phyloP scores from a whole-genome alignment of 2,329 filamentous ascomycete genomes.

The Paecilomyces niveus region DNA sequence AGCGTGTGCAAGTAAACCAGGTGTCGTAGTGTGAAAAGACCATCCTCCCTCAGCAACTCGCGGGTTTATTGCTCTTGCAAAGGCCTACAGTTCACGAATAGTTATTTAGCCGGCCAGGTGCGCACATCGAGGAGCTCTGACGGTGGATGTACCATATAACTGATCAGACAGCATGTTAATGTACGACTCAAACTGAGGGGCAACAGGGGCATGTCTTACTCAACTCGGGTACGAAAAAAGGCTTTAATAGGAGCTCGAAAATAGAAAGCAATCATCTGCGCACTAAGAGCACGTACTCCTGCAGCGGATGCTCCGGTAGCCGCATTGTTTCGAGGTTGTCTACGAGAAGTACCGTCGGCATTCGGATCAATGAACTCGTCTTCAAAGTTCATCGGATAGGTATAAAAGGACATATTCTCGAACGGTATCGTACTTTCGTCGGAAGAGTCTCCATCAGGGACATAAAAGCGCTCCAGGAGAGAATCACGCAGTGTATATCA shows the following conservation, averaged over 20 bases:
- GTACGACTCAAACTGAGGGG: background rate
- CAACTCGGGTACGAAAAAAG: slow-evolving; percentile 83
- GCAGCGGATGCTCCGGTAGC: slow-evolving; percentile 75
- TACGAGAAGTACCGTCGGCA: slow-evolving; percentile 17
- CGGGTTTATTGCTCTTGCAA: slow-evolving; percentile 57
- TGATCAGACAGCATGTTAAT: slow-evolving; percentile 14
- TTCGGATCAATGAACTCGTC: slow-evolving; percentile 10
- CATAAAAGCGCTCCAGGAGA: background rate
- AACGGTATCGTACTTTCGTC: slow-evolving; percentile 7
- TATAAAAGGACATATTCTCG: slow-evolving; percentile 4
- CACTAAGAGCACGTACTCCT: slow-evolving; percentile 73
- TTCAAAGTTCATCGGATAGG: slow-evolving; percentile 8
- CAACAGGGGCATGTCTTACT: slow-evolving; percentile 50
- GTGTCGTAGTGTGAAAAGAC: slow-evolving; percentile 56
- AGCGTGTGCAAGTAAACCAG: slow-evolving; percentile 54
- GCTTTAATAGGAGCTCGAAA: slow-evolving; percentile 87
- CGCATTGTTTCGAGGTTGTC: slow-evolving; percentile 51
- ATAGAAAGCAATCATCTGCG: slow-evolving; percentile 81
- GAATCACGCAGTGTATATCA: background rate
- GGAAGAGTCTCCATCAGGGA: slow-evolving; percentile 11
- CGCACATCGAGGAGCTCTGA: background rate
- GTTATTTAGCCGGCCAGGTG: slow-evolving; percentile 5
- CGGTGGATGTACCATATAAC: slow-evolving; percentile 42
- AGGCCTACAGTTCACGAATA: slow-evolving; percentile 39
- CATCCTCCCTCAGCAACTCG: slow-evolving; percentile 40